A percentile compares a stretch with the other conserved stretches of the same genome.
phyloP scores from a whole-genome alignment of 768 basidiomycete species.

The Sporobolomyces phaffii region DNA sequence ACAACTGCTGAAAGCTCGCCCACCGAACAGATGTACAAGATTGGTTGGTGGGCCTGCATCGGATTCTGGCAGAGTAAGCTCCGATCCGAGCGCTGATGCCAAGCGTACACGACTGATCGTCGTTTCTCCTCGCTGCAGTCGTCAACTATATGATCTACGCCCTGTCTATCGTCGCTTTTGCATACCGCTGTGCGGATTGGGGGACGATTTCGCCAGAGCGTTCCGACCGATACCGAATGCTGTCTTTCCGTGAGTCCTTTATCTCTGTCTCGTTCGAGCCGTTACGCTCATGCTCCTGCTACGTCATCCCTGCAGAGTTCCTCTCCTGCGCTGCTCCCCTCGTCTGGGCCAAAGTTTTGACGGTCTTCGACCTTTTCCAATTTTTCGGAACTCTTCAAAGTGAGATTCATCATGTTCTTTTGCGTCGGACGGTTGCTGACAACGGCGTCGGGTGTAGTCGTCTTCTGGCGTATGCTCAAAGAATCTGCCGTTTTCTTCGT shows the following conservation, averaged over 20 bases:
- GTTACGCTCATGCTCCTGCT: background rate
- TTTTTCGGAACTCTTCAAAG: conserved; percentile 46
- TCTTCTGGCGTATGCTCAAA: conserved; percentile 5
- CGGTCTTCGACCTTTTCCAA: conserved; percentile 38
- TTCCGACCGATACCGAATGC: conserved; percentile 20
- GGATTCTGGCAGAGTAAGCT: conserved; percentile 35
- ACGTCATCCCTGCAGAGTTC: conserved; percentile 17
- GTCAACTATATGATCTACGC: conserved; percentile 40
- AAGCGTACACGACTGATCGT: background rate
- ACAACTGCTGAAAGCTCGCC: too few species aligned
- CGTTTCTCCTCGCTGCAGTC: conserved; percentile 3
- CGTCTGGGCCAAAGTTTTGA: conserved; percentile 42
- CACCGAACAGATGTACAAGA: conserved; percentile 20
- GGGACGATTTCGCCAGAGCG: conserved; percentile 7
- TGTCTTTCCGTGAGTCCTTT: conserved; percentile 34
- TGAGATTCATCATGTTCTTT: conserved; percentile 46
- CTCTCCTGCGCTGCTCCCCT: conserved; percentile 39
- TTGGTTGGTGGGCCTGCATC: conserved; percentile 25
- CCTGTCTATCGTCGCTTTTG: conserved; percentile 28
- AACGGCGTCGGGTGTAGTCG: background rate
- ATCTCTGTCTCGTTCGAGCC: background rate
- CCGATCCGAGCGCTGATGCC: too few species aligned
- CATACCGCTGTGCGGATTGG: conserved; percentile 40
- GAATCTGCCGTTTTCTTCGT: conserved; percentile 42
- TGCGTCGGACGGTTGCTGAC: conserved; percentile 12